Evolutionary conservation across 208 protist species (phyloP).

Genomic region (Trypanosoma scelopori): DNA sequence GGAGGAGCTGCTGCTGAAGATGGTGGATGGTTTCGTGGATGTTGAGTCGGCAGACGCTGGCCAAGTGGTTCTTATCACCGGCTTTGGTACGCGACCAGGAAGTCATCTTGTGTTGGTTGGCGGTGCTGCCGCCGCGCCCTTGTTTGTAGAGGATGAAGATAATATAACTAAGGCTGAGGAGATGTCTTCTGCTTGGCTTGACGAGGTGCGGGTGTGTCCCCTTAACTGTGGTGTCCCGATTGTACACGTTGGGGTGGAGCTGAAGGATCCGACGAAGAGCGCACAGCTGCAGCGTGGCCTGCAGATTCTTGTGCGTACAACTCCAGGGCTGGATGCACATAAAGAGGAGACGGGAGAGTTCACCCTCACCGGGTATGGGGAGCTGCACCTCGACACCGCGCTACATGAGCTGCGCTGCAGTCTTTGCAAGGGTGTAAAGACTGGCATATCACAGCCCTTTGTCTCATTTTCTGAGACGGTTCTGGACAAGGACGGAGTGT

Average conservation of each 20-base stretch:
- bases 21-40: slow-evolving; percentile 46
- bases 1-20: slow-evolving; percentile 46
- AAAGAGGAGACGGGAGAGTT: slow-evolving; percentile 99
- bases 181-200: slow-evolving; percentile 39
- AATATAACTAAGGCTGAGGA: slow-evolving; percentile 7
- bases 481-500: slow-evolving; percentile 79
- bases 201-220: slow-evolving; percentile 41
- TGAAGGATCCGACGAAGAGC: slow-evolving; percentile 95
- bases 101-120: slow-evolving; percentile 63
- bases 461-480: slow-evolving; percentile 98
- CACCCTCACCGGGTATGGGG: slow-evolving; percentile 96
- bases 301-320: slow-evolving; percentile 89
- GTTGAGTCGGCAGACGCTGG: slow-evolving; percentile 54
- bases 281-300: slow-evolving; percentile 94
- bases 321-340: slow-evolving; percentile 87
- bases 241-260: slow-evolving; percentile 97
- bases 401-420: slow-evolving; percentile 95
- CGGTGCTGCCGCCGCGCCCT: slow-evolving; percentile 36
- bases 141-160: slow-evolving; percentile 33
- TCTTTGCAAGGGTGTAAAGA: slow-evolving; percentile 53
- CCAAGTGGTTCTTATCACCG: slow-evolving; percentile 68
- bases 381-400: slow-evolving; percentile 99
- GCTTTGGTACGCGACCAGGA: slow-evolving; percentile 45
- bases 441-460: slow-evolving; percentile 94
- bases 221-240: slow-evolving; percentile 37